Evolutionary conservation across 2,329 filamentous ascomycete genomes (phyloP).

Genomic region (Colletotrichum karsti): DNA sequence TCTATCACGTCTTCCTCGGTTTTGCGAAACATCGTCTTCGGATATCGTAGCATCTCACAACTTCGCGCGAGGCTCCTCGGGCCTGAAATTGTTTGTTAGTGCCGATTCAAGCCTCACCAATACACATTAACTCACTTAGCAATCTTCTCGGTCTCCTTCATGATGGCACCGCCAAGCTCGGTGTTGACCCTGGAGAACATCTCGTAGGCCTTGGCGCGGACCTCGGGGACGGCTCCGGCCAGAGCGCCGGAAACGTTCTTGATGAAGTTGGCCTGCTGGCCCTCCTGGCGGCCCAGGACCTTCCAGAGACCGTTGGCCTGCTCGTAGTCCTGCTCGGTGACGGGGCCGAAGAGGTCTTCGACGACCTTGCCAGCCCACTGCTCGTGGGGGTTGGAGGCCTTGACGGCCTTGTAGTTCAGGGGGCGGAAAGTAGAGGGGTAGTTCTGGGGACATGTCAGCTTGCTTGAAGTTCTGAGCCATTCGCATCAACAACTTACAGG

Average conservation of each 20-base stretch:
- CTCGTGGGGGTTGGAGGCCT: conserved; percentile 53
- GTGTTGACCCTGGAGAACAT: conserved; percentile 68
- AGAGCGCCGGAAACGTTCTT: conserved; percentile 67
- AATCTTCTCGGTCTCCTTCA: conserved; percentile 59
- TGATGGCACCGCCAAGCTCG: conserved; percentile 60
- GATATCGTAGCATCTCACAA: background rate
- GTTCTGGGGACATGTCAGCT: conserved; percentile 41
- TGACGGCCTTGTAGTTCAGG: conserved; percentile 51
- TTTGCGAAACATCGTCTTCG: background rate
- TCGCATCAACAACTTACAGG: conserved; percentile 39
- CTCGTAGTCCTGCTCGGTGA: conserved; percentile 58
- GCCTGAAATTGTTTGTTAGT: conserved; percentile 5
- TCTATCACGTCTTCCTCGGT: background rate
- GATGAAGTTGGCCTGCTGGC: conserved; percentile 70
- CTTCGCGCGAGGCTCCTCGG: conserved; percentile 20
- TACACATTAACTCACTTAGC: conserved; percentile 31
- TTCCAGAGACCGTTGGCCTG: conserved; percentile 59
- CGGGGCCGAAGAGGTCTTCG: conserved; percentile 51
- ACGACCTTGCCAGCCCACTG: conserved; percentile 56
- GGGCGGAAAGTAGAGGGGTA: conserved; percentile 59
- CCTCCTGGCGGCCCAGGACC: conserved; percentile 54
- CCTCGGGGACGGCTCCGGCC: conserved; percentile 59
- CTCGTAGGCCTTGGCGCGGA: conserved; percentile 65
- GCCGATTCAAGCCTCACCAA: background rate
- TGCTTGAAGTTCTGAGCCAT: too few relatives aligned